Conservation (phyloP, 352 stramenopile genomes). For the Globisporangium echinulatum region DNA sequence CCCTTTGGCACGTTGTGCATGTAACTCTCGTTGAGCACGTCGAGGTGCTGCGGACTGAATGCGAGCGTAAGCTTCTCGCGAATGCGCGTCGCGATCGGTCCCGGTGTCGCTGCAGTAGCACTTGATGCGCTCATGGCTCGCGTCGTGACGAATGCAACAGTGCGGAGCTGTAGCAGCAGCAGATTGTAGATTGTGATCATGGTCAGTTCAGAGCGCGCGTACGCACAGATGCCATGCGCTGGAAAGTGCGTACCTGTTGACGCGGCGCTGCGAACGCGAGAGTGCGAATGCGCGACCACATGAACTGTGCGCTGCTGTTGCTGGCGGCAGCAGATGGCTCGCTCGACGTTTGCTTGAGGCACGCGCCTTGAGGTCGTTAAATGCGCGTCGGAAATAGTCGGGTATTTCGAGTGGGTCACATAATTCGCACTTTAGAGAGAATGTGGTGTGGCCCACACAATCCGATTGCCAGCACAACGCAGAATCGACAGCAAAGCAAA, state of each 20-base stretch:
- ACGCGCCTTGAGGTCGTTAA: neutral
- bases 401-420: neutral
- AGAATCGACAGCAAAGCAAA: conserved; percentile 2
- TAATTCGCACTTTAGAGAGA: neutral
- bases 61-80: conserved; percentile 21
- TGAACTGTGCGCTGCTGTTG: neutral
- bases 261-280: conserved; percentile 1
- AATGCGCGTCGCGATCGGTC: conserved; percentile 55
- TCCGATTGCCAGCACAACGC: neutral
- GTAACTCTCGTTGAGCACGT: too few relatives aligned
- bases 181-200: neutral
- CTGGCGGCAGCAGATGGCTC: neutral
- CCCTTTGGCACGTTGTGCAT: too few relatives aligned
- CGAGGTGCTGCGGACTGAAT: too few relatives aligned
- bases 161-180: neutral
- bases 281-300: conserved; percentile 12
- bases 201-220: too few relatives aligned
- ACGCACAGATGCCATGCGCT: too few relatives aligned
- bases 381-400: too few relatives aligned
- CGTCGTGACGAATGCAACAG: neutral
- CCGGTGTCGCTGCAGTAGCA: conserved; percentile 14
- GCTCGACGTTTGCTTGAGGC: neutral
- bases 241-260: neutral
- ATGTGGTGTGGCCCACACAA: neutral
- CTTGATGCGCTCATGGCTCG: conserved; percentile 20